Evolutionary conservation across 495 filamentous ascomycete species (phyloP).

Genomic region (Coniosporium apollinis): DNA sequence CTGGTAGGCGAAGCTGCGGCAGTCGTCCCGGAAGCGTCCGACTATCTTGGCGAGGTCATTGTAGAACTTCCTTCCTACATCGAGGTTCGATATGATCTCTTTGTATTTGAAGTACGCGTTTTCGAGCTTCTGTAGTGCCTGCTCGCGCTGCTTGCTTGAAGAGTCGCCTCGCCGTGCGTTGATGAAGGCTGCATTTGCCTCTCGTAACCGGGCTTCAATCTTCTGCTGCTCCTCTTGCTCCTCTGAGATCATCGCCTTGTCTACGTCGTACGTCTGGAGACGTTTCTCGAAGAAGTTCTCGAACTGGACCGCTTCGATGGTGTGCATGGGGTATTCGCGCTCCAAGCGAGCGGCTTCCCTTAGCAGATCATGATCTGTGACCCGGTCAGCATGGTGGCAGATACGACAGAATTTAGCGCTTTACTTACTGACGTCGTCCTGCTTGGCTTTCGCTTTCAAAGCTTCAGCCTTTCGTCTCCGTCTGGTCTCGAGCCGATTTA

Average conservation of each 20-base stretch:
- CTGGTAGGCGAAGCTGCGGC: slow-evolving; percentile 59
- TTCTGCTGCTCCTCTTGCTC: slow-evolving; percentile 67
- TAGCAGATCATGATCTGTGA: slow-evolving; percentile 49
- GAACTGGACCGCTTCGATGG: slow-evolving; percentile 73
- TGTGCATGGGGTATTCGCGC: slow-evolving; percentile 66
- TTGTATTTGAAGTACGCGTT: slow-evolving; percentile 91
- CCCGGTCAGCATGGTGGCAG: slow-evolving; percentile 5
- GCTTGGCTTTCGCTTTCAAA: slow-evolving; percentile 57
- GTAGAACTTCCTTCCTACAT: slow-evolving; percentile 87
- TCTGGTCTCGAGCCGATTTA: slow-evolving; percentile 61
- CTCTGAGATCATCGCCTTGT: slow-evolving; percentile 47
- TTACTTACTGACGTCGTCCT: slow-evolving; percentile 71
- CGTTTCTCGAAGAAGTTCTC: slow-evolving; percentile 79
- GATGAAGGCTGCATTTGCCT: slow-evolving; percentile 65
- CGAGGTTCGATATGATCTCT: slow-evolving; percentile 77
- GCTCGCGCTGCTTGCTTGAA: slow-evolving; percentile 62
- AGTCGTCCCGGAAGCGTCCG: slow-evolving; percentile 58
- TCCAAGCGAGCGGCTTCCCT: slow-evolving; percentile 71
- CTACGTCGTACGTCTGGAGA: slow-evolving; percentile 60
- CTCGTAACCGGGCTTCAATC: slow-evolving; percentile 44
- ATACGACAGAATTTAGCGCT: slow-evolving; percentile 1
- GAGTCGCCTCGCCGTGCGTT: slow-evolving; percentile 52
- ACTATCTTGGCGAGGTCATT: slow-evolving; percentile 86
- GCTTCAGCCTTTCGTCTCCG: slow-evolving; percentile 59
- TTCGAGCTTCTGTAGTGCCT: slow-evolving; percentile 73